Percentiles rank a stretch among this genome's conserved stretches.
Evolutionary conservation across 495 filamentous ascomycete species (phyloP).

Genomic region (Penicillium parvum): DNA sequence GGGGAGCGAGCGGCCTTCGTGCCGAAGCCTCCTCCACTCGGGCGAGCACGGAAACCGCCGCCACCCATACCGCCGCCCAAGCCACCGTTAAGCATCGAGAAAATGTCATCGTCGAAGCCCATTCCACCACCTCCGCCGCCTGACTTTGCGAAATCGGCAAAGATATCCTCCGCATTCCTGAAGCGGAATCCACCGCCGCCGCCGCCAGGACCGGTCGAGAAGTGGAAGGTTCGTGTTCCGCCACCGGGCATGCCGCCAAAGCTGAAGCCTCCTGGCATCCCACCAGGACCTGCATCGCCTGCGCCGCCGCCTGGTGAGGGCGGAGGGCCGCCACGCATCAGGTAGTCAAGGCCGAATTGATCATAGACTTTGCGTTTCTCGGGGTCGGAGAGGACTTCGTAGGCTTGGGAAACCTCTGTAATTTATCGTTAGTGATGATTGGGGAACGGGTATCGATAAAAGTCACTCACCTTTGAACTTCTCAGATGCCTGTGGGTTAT

Average conservation of each 20-base stretch:
- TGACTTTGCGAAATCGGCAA: constrained; percentile 68
- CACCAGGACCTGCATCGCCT: constrained; percentile 50
- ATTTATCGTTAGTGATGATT: constrained; percentile 15
- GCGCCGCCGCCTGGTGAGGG: constrained; percentile 53
- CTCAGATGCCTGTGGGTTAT: constrained; percentile 75
- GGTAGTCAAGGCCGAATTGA: constrained; percentile 88
- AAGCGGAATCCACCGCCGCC: constrained; percentile 65
- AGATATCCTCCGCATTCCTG: constrained; percentile 78
- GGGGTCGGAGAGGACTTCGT: constrained; percentile 95
- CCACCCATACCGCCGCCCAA: constrained; percentile 37
- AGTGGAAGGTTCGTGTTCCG: constrained; percentile 67
- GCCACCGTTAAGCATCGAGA: constrained; percentile 40
- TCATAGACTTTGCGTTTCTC: constrained; percentile 97
- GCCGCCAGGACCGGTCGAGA: constrained; percentile 57
- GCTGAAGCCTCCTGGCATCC: constrained; percentile 52
- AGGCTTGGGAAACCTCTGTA: constrained; percentile 84
- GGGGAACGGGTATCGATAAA: too few relatives aligned
- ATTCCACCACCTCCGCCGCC: constrained; percentile 36
- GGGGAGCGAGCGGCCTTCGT: constrained; percentile 42
- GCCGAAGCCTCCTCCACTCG: constrained; percentile 36
- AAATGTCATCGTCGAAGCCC: constrained; percentile 52
- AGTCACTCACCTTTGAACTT: constrained; percentile 69
- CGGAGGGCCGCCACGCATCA: constrained; percentile 76
- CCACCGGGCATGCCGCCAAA: constrained; percentile 56
- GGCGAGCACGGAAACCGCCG: constrained; percentile 33